Evolutionary conservation across 257 asterid species (phyloP).

Genomic region (Cynanchum wilfordii): DNA sequence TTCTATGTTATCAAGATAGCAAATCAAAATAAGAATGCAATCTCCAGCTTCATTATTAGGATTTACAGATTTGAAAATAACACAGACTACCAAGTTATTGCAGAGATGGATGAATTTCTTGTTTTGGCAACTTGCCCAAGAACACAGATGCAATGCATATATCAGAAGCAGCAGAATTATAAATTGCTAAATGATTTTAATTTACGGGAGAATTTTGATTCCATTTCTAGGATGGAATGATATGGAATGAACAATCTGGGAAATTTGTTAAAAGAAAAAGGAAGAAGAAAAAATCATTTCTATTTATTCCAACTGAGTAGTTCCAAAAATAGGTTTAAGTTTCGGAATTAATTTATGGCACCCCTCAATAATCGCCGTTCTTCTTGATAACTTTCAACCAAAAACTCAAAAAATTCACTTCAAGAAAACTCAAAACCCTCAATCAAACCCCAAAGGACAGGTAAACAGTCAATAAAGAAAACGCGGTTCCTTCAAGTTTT

Average conservation of each 20-base stretch:
- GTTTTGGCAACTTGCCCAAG: no score
- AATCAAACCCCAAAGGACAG: not conserved
- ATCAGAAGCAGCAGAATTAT: no score
- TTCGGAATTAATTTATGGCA: not conserved
- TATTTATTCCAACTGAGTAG: not conserved
- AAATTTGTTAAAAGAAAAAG: not conserved
- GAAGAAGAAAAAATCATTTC: not conserved
- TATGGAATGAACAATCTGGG: not conserved
- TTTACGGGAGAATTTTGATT: not conserved
- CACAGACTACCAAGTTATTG: not conserved
- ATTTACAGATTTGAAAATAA: not conserved
- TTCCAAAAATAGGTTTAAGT: not conserved
- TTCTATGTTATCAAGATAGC: not conserved
- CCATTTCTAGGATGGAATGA: not conserved
- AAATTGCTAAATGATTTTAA: not conserved
- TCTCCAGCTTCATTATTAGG: not conserved
- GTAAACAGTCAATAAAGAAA: not conserved
- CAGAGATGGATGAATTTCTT: no score
- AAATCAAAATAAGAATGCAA: not conserved
- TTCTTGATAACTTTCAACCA: not conserved
- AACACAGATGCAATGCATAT: no score
- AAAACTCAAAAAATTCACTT: not conserved
- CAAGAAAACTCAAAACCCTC: not conserved
- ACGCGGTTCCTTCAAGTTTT: conserved; percentile 3
- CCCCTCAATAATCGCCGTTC: not conserved